Evolutionary conservation across 352 stramenopile species (phyloP).

Genomic region (Phytophthora pinifolia): DNA sequence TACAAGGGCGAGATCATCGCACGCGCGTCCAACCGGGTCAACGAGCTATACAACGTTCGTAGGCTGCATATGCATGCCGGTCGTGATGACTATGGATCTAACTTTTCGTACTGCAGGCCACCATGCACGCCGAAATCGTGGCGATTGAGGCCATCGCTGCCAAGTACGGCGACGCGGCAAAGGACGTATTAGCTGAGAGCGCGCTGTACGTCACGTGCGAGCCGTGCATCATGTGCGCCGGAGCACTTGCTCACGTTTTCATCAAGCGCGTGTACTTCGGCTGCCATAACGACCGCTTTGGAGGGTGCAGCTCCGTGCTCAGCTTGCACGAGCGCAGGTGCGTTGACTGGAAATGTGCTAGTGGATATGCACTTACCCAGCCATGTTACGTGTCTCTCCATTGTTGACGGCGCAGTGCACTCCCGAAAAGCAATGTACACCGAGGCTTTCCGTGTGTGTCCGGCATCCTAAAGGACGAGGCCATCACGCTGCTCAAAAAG

Average conservation of each 20-base stretch:
- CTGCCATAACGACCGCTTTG: slow-evolving; percentile 93
- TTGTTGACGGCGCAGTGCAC: slow-evolving; percentile 21
- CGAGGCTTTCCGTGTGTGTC: slow-evolving; percentile 61
- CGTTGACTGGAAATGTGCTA: neutral
- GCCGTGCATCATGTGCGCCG: slow-evolving; percentile 95
- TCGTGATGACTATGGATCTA: neutral
- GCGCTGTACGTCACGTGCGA: slow-evolving; percentile 92
- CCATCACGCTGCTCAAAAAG: slow-evolving; percentile 77
- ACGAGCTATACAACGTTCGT: slow-evolving; percentile 85
- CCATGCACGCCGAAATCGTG: slow-evolving; percentile 91
- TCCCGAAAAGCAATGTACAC: slow-evolving; percentile 50
- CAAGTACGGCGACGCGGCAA: slow-evolving; percentile 39
- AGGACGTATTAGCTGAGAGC: slow-evolving; percentile 51
- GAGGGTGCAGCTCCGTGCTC: slow-evolving; percentile 90
- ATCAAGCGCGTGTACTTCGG: slow-evolving; percentile 88
- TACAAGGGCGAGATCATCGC: slow-evolving; percentile 75
- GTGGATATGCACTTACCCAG: slow-evolving; percentile 1
- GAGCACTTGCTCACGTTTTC: slow-evolving; percentile 75
- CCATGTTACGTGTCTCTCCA: neutral
- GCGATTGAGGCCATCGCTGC: slow-evolving; percentile 82
- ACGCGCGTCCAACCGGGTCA: slow-evolving; percentile 84
- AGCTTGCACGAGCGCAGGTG: slow-evolving; percentile 73
- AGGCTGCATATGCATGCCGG: neutral
- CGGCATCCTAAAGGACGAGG: slow-evolving; percentile 84
- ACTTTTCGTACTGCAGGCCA: slow-evolving; percentile 49